These are phyloP conservation scores for Trichosporon ovoides DNA, from an alignment of 1,284 basidiomycete species.

Conservation along the genomic window DNA sequence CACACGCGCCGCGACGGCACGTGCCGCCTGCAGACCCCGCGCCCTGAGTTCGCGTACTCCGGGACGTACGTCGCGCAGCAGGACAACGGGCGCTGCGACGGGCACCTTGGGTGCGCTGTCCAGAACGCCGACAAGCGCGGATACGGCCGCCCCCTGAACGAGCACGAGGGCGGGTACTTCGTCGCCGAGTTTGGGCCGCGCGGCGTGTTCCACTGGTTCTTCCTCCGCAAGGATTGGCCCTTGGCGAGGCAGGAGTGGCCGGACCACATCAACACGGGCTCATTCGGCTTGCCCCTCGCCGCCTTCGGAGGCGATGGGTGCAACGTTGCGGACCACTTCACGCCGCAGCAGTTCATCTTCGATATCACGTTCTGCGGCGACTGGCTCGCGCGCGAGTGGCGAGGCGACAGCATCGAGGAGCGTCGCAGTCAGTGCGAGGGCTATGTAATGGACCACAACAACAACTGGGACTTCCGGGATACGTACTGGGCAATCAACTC, in stretches of 20 bases:
- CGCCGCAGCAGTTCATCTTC: constrained; percentile 3
- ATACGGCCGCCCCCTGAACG: not conserved
- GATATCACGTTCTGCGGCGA: constrained; percentile 1
- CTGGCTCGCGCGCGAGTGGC: not conserved
- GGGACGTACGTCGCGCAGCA: not conserved
- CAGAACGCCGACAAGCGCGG: not conserved
- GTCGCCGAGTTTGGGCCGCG: not conserved
- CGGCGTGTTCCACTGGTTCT: not conserved
- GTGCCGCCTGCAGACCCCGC: not conserved
- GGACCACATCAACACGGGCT: not conserved
- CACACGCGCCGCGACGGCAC: not conserved
- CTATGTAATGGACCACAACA: not conserved
- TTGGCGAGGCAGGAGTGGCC: not conserved
- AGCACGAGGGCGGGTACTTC: not conserved
- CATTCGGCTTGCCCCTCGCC: not conserved
- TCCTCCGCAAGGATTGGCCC: not conserved
- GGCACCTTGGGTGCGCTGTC: not conserved
- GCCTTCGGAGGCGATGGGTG: not conserved
- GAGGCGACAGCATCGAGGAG: not conserved
- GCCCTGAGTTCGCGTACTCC: not conserved
- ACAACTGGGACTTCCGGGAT: not conserved
- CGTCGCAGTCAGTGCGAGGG: not conserved
- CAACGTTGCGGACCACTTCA: not conserved
- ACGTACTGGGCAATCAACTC: constrained; percentile 2
- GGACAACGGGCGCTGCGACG: not conserved